Evolutionary conservation across 2,329 filamentous ascomycete genomes (phyloP), one percentile per base, ranked within the genome.

Genomic region (Sclerotinia subarctica): DNA sequence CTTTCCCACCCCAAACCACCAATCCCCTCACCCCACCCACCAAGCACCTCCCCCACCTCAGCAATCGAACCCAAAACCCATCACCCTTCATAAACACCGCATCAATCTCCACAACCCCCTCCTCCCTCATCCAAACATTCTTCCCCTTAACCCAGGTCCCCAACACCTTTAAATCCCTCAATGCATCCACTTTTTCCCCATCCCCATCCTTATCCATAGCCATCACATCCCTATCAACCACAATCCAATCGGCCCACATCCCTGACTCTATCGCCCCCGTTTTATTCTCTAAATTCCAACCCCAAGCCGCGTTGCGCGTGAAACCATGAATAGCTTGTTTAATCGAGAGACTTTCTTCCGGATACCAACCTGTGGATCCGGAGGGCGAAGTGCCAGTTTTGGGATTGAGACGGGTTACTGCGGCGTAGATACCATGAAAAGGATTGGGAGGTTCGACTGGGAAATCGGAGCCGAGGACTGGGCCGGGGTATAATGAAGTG

Each of bases 61-160:
- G 19, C 24, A 53, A 6, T 3, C n/a, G 35, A 10, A 17, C 19
- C n/a, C 49, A 57, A 7, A 57, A n/a, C 19, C 62, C 32, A 64
- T 24, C 62, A 7, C 59, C 46, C 17, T 35, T 42, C 46, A 13
- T 35, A 42, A 42, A 26, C 24, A 21, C 46, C 15, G 17, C 10
- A 63, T 63, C 59, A 13, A 63, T 8, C 10, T 56, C 62, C 62
- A 53, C 17, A 8, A 57, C 42, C 21, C 1, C 10, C 15, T 21
- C 58, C n/a, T 35, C 42, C 10, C n/a, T 44, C 29, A 13, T 24
- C 65, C 56, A 73, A 26, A 74, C 72, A 51, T 67, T 73, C 53
- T 47, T 69, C n/a, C 89, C 89, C 3, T 80, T 87, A 47, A 91
- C 84, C 89, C 89, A 92, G 0, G 89, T 91, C 80, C 91, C 88